Evolutionary conservation across 306 rosid genomes (phyloP), one percentile per base, ranked within the genome.

Genomic region (Abrus precatorius): DNA sequence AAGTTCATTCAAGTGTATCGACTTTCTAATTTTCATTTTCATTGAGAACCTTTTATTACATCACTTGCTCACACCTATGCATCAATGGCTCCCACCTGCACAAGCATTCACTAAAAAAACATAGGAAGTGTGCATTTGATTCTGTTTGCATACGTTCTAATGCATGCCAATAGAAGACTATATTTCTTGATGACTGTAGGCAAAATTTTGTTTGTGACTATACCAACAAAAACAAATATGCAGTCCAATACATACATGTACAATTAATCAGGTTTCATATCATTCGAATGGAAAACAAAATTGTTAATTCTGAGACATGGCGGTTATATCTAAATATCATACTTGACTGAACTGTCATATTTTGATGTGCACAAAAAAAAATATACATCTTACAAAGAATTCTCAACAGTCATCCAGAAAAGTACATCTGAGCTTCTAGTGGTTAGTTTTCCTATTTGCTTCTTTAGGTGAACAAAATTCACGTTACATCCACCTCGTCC

Each of bases 321-420:
- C 49, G 60, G 11, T 65, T 50, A 55, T 20, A 57, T 40, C 38
- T 34, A 62, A 67, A 60, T 41, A 50, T 9, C 36, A 68, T 6
- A n/a, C 68, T 81, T 6, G 52, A 75, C 73, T 82, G 28, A 55
- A n/a, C 20, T 40, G 38, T 36, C 75, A 82, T 32, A 82, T 41
- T 59, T 57, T 60, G 59, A 69, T 12, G 32, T 8, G 13, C 69
- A 20, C 28, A 50, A 7, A 32, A 10, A 82, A 14, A 5, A 53
- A 28, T 73, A 56, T 76, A 76, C 83, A 85, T 69, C 54, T 74
- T 78, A 78, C 69, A 48, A n/a, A 57, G 57, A 79, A 70, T 54
- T 48, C 56, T 27, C 7, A 7, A 64, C 41, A 50, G 53, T 59
- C 77, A 85, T 30, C 62, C 69, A 78, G 13, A 57, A 48, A 67